These are phyloP conservation scores for Pyropia yezoensis DNA, from an alignment of 23 red algal genomes.

Conservation along the genomic window DNA sequence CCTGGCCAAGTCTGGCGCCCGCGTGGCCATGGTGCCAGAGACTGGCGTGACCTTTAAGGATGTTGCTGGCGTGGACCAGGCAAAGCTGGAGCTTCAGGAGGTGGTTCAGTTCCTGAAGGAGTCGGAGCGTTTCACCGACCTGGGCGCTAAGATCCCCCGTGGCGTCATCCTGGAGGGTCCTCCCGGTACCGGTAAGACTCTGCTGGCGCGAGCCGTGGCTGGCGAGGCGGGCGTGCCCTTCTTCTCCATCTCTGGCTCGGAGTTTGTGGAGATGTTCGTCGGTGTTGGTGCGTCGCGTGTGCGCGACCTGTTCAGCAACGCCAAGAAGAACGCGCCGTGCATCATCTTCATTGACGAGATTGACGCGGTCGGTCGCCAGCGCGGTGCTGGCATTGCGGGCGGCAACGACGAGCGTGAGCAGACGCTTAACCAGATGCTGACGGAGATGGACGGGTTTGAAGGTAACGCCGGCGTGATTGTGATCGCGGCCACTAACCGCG, in stretches of 20 bases:
- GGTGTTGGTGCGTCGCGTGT: conserved; percentile 96
- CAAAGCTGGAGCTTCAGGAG: conserved; percentile 93
- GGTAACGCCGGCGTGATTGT: conserved; percentile 96
- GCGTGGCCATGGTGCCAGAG: conserved; percentile 87
- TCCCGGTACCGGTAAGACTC: conserved; percentile 96
- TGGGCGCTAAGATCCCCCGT: conserved; percentile 87
- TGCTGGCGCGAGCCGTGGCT: conserved; percentile 93
- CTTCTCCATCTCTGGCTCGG: conserved; percentile 97
- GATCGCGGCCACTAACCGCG: conserved; percentile 96
- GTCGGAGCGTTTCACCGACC: conserved; percentile 86
- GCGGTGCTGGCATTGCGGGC: conserved; percentile 93
- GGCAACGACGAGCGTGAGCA: conserved; percentile 99
- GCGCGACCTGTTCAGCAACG: conserved; percentile 91
- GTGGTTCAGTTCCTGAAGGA: conserved; percentile 97
- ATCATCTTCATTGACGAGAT: conserved; percentile 99
- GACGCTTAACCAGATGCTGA: conserved; percentile 98
- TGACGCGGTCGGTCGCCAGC: conserved; percentile 95
- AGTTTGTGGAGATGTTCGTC: conserved; percentile 99
- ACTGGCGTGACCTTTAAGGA: conserved; percentile 95
- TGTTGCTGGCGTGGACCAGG: conserved; percentile 87
- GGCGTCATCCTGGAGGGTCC: conserved; percentile 99
- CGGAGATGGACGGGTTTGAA: conserved; percentile 99
- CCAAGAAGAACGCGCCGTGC: conserved; percentile 99
- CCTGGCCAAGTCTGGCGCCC: conserved; percentile 73
- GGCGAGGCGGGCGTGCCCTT: conserved; percentile 99